Evolutionary conservation across 1,284 basidiomycete species (phyloP).

Genomic region (Leccinum griseonigrum): DNA sequence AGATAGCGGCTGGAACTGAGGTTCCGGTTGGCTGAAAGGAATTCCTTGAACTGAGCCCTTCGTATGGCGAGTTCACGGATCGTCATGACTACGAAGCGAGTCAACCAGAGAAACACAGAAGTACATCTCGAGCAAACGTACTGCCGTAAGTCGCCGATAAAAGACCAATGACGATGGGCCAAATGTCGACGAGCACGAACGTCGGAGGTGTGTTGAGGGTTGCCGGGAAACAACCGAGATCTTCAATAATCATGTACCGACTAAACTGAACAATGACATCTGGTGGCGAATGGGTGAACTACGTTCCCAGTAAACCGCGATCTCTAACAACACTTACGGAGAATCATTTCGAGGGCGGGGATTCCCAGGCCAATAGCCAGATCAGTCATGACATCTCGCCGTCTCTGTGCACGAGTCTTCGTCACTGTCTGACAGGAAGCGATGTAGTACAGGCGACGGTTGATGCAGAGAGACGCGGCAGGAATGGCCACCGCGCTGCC

Average conservation of each 20-base stretch:
- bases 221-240: constrained; percentile 36
- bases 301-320: background rate
- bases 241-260: constrained; percentile 38
- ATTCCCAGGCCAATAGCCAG: constrained; percentile 45
- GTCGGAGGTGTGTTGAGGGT: constrained; percentile 29
- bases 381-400: constrained; percentile 42
- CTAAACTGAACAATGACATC: constrained; percentile 36
- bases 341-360: constrained; percentile 46
- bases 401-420: constrained; percentile 35
- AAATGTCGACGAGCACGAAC: constrained; percentile 16
- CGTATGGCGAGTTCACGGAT: constrained; percentile 28
- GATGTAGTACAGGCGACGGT: constrained; percentile 43
- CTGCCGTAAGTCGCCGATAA: constrained; percentile 26
- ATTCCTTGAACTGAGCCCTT: constrained; percentile 31
- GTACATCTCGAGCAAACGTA: constrained; percentile 9
- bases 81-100: constrained; percentile 23
- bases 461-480: constrained; percentile 47
- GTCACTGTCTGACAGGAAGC: constrained; percentile 39
- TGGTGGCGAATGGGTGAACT: constrained; percentile 6
- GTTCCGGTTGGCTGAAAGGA: constrained; percentile 28
- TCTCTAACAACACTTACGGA: constrained; percentile 41
- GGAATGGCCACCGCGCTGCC: constrained; percentile 49
- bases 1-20: constrained; percentile 43
- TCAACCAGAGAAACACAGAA: background rate
- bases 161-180: constrained; percentile 30